Evolutionary conservation across 106 monocot genomes (phyloP).

Genomic region (Amphibolis antarctica): DNA sequence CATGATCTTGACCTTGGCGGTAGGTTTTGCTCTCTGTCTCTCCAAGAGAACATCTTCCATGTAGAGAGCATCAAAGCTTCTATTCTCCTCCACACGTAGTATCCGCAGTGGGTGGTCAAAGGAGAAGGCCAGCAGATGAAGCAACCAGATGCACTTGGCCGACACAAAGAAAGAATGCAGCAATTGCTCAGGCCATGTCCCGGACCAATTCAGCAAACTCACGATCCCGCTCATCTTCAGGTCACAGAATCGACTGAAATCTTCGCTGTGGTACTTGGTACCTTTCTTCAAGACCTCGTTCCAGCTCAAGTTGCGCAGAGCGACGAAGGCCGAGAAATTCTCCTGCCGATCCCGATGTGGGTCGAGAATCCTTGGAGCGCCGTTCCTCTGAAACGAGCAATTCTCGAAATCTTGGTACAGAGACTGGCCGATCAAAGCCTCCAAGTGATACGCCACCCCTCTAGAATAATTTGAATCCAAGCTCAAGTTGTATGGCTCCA

Average conservation of each 20-base stretch:
- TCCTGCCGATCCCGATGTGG: slow-evolving; percentile 44
- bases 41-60: slow-evolving; percentile 70
- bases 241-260: slow-evolving; percentile 78
- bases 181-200: slow-evolving; percentile 56
- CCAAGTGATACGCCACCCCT: slow-evolving; percentile 52
- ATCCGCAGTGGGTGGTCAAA: slow-evolving; percentile 56
- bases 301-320: slow-evolving; percentile 76
- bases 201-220: slow-evolving; percentile 39
- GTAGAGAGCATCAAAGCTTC: slow-evolving; percentile 50
- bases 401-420: slow-evolving; percentile 94
- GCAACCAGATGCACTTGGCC: slow-evolving; percentile 81
- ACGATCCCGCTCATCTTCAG: slow-evolving; percentile 67
- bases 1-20: slow-evolving; percentile 65
- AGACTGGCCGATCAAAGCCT: slow-evolving; percentile 54
- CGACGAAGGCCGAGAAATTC: slow-evolving; percentile 72
- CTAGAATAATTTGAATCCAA: slow-evolving; percentile 28
- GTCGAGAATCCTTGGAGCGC: slow-evolving; percentile 50
- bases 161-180: slow-evolving; percentile 76
- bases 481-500: slow-evolving; percentile 32
- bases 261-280: slow-evolving; percentile 64
- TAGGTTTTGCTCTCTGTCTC: slow-evolving; percentile 23
- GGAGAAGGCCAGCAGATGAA: slow-evolving; percentile 86
- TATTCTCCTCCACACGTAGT: slow-evolving; percentile 64
- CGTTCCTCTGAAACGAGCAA: slow-evolving; percentile 63
- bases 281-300: slow-evolving; percentile 67